Conservation (phyloP, 2,329 filamentous ascomycete genomes). For the Pseudodiploospora longispora region DNA sequence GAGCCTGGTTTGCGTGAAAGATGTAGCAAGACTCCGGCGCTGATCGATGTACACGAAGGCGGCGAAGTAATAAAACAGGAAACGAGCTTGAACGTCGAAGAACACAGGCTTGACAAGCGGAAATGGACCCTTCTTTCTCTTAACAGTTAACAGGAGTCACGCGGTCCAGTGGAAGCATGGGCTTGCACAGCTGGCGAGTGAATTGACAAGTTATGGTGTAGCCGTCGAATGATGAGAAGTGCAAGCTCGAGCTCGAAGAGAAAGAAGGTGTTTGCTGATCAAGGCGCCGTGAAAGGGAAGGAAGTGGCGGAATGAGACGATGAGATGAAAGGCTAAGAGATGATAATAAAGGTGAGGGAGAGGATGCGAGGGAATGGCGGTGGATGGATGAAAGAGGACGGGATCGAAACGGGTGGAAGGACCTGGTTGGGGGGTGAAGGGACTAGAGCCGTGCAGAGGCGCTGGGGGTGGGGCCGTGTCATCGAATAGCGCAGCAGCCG, state of each 20-base stretch:
- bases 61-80: conserved; percentile 1
- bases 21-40: not conserved
- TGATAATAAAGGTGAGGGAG: conserved; percentile 24
- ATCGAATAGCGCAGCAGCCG: too few relatives aligned
- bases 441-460: not conserved
- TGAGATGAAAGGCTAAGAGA: conserved; percentile 17
- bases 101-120: not conserved
- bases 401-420: conserved; percentile 26
- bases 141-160: conserved; percentile 15
- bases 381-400: conserved; percentile 22
- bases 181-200: conserved; percentile 12
- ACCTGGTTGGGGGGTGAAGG: conserved; percentile 16
- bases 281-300: conserved; percentile 15
- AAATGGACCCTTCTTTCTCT: conserved; percentile 26
- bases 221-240: conserved; percentile 14
- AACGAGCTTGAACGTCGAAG: not conserved
- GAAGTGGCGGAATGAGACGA: conserved; percentile 24
- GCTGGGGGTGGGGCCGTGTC: conserved; percentile 2
- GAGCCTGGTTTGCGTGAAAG: not conserved
- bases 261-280: conserved; percentile 26
- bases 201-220: conserved; percentile 10
- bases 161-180: conserved; percentile 12
- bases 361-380: conserved; percentile 21
- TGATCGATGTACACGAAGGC: not conserved
- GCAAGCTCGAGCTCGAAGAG: conserved; percentile 25